Base-by-base conservation (phyloP, 2,329 filamentous ascomycete species). In the Cercospora janseana region DNA sequence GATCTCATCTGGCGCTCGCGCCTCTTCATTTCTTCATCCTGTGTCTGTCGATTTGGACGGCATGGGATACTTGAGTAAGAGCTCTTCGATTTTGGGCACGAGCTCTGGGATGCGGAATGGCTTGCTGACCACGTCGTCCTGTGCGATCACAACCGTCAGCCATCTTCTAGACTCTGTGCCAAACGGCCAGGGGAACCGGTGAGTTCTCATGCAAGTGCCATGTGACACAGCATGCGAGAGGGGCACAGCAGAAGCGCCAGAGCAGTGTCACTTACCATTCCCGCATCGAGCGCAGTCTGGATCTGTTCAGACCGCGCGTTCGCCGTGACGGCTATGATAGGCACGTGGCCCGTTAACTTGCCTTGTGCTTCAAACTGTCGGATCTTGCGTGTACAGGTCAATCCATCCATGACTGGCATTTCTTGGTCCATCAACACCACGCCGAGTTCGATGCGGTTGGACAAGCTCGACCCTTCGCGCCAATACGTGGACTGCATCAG, bases 311-410 rank as follows among this genome's bases (percentile, higher is more conserved):
- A 79, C 63, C 87, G 75, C 28, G 86, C 87, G 67, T 91, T 91
- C 2, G 87, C 87, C 28, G 87, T 91, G n/a, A 87, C 85, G n/a
- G 84, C 86, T 59, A 89, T 87, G 59, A 88, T 87, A 2, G 86
- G 85, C n/a, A 88, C 80, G 61, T 88, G 85, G 42, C 75, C 72
- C 13, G 77, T 73, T 42, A 87, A 77, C 24, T 75, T 79, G 15
- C 81, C 81, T 46, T 80, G 74, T 41, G 70, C 71, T 65, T 91
- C 85, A 13, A 87, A 72, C 52, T 85, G 78, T 13, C 87, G 78
- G 46, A 92, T 89, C 52, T 74, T 79, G 32, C 78, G 75, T 9
- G 86, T 83, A 56, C 86, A 88, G 2, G 85, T 85, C 67, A 87
- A 80, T 27, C 87, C 87, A 61, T 91, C 86, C 57, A 52, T 40